Percentiles rank a stretch among this genome's conserved stretches.
Evolutionary conservation across 2,329 filamentous ascomycete species (phyloP).

Genomic region (Aureobasidium zeae): DNA sequence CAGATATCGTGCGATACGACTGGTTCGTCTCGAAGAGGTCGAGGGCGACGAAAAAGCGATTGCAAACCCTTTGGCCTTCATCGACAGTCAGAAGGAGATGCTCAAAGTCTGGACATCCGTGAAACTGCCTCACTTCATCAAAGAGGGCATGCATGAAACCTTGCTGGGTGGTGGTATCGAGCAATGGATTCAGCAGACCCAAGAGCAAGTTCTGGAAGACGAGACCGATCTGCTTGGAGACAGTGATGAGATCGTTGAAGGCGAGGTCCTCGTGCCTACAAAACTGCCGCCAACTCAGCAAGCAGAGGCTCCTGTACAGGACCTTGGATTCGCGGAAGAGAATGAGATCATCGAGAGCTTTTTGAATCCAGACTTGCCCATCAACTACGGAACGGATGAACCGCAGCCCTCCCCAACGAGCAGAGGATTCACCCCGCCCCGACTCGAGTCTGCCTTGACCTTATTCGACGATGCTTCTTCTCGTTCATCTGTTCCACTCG

Average conservation of each 20-base stretch:
- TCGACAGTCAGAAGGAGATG: too few relatives aligned
- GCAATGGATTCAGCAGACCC: background rate
- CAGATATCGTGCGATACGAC: background rate
- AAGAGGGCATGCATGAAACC: slow-evolving; percentile 4
- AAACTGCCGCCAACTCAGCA: background rate
- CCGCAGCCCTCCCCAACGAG: too few relatives aligned
- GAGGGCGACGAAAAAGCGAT: too few relatives aligned
- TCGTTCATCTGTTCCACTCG: background rate
- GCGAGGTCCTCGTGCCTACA: background rate
- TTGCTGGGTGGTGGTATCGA: background rate
- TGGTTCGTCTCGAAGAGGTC: background rate
- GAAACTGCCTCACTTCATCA: background rate
- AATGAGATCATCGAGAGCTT: too few relatives aligned
- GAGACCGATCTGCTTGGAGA: background rate
- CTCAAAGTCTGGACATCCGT: background rate
- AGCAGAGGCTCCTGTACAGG: background rate
- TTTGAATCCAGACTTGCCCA: too few relatives aligned
- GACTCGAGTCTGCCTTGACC: background rate
- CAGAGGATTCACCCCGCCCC: too few relatives aligned
- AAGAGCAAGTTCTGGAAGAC: too few relatives aligned
- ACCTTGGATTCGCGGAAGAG: slow-evolving; percentile 4
- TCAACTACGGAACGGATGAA: too few relatives aligned
- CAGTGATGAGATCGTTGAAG: background rate
- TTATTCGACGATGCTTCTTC: background rate
- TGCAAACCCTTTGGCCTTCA: too few relatives aligned